phyloP scores from a whole-genome alignment of 148 eudicot genomes.

The Camellia lanceoleosa region DNA sequence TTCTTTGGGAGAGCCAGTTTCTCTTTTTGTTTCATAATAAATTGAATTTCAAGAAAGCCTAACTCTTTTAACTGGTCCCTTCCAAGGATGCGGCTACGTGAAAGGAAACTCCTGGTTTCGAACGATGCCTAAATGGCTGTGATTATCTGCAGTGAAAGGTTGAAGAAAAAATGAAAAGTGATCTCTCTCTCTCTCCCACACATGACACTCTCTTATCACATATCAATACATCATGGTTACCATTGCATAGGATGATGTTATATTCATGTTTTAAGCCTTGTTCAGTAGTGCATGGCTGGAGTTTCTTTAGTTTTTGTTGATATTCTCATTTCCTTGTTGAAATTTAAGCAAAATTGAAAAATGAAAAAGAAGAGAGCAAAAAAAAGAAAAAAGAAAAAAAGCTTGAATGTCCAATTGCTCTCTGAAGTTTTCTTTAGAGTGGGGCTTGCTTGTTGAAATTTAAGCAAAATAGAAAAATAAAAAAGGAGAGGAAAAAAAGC shows the following conservation, averaged over 20 bases:
- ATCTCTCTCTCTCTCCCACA: background rate
- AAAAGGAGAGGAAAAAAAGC: background rate
- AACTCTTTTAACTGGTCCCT: background rate
- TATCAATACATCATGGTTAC: background rate
- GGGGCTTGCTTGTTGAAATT: background rate
- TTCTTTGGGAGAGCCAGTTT: background rate
- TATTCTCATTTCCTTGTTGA: background rate
- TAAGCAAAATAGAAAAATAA: background rate
- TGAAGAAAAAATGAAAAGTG: background rate
- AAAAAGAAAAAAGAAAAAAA: too few species aligned
- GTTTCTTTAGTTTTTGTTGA: background rate
- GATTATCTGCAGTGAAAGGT: background rate
- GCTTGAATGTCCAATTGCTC: background rate
- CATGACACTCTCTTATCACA: background rate
- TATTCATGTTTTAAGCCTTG: background rate
- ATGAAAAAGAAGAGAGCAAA: background rate
- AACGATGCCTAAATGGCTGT: background rate
- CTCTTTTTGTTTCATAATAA: background rate
- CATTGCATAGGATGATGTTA: background rate
- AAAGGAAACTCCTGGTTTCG: background rate
- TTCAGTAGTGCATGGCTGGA: background rate
- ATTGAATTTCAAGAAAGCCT: background rate
- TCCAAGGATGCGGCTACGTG: background rate
- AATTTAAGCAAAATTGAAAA: background rate
- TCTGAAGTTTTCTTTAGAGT: background rate